Base-by-base conservation (phyloP, 192 early-diverging fungal species). In the Kickxella alabastrina region DNA sequence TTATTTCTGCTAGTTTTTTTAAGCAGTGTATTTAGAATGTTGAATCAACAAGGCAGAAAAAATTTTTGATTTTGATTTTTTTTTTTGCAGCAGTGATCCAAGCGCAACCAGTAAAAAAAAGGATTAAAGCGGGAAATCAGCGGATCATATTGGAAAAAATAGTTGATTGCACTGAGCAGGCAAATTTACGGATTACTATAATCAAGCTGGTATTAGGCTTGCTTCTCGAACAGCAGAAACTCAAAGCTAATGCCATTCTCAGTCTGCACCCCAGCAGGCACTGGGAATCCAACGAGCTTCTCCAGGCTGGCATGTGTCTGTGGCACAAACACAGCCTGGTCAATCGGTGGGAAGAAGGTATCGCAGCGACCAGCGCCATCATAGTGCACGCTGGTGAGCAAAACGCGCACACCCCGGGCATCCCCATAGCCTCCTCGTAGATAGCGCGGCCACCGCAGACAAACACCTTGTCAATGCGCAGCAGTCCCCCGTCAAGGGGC, bases 361-460 rank as follows among this genome's bases (percentile, higher is more conserved):
- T 92, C 92, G 54, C 85, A 92, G 6, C 37, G 58, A 12, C 87
- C 74, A 9, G 86, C 79, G 2, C 75, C 66, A 8, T 63, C 57
- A 22, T 67, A 49, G 24, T 83, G 61, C 13, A 95, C 76, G 3
- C 78, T 55, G 7, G 93, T 95, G 34, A 92, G 52, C 15, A 90
- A 72, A 31, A 96, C 77, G 40, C 81, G 77, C 2, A 61, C 31
- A 24, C 57, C 9, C 60, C 47, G 4, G 78, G 52, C 27, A 80
- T 80, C 7, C 59, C 63, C 19, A 96, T 58, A 9, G 85, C 84
- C 62, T 84, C 79, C 17, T 68, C 59, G 62, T 96, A 96, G 22
- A 94, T 64, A 25, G 82, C 62, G 14, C 77, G 73, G 3, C 93
- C 93, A 42, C 93, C 93, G 55, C 91, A 88, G 34, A 92, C 58